phyloP scores from a whole-genome alignment of 495 filamentous ascomycete genomes.

The Penicillium waksmanii region DNA sequence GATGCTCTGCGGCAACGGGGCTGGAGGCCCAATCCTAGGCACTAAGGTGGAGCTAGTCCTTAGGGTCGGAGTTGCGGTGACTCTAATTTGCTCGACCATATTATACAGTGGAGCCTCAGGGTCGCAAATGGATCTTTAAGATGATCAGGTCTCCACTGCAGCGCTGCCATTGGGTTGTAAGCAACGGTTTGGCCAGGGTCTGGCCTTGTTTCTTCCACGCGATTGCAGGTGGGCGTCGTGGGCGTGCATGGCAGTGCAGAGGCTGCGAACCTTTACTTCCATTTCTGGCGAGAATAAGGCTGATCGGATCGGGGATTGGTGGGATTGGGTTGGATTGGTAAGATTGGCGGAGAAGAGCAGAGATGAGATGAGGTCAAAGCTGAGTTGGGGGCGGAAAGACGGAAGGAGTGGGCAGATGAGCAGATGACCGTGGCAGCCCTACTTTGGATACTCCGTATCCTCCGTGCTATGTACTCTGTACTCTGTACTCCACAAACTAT shows the following conservation, averaged over 20 bases:
- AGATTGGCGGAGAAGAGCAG: neutral
- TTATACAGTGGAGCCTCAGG: neutral
- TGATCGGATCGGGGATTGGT: neutral
- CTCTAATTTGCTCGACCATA: neutral
- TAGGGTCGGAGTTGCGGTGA: neutral
- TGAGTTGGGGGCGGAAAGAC: neutral
- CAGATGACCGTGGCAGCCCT: neutral
- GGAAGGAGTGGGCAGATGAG: neutral
- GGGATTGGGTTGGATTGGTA: neutral
- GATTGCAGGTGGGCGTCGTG: neutral
- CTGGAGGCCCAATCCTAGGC: neutral
- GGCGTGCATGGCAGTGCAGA: neutral
- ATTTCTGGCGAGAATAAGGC: neutral
- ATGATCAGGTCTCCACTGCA: slow-evolving; percentile 1
- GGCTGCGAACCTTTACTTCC: neutral
- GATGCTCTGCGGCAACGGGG: neutral
- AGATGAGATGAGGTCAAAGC: neutral
- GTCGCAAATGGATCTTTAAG: slow-evolving; percentile 1
- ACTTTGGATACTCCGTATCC: too few relatives aligned
- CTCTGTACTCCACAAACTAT: neutral
- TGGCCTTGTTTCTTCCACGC: neutral
- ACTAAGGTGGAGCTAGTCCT: neutral
- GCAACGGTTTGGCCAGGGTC: slow-evolving; percentile 6
- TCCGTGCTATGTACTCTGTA: neutral
- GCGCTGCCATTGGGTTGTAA: neutral